Evolutionary conservation across 352 stramenopile species (phyloP).

Genomic region (Phytophthora citricola): DNA sequence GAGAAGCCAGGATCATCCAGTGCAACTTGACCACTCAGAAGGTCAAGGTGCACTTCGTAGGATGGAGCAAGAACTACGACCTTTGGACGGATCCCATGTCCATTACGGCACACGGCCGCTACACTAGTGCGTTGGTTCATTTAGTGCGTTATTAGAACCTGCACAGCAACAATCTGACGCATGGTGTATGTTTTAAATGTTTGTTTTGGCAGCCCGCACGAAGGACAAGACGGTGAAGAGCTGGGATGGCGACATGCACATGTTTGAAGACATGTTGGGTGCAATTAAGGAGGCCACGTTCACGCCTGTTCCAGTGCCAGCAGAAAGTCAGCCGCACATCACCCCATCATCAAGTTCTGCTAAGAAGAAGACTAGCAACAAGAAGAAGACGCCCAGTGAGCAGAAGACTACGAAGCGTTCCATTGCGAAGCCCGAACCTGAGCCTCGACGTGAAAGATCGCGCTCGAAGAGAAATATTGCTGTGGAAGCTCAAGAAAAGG

Average conservation of each 20-base stretch:
- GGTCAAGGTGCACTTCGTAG: conserved; percentile 79
- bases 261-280: conserved; percentile 61
- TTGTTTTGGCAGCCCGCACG: conserved; percentile 23
- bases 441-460: conserved; percentile 16
- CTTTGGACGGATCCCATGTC: conserved; percentile 81
- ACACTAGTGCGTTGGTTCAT: conserved; percentile 48
- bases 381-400: conserved; percentile 14
- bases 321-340: not conserved
- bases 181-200: conserved; percentile 5
- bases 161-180: conserved; percentile 2
- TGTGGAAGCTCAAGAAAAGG: conserved; percentile 16
- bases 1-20: conserved; percentile 70
- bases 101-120: conserved; percentile 62
- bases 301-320: conserved; percentile 20
- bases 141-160: not conserved
- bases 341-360: not conserved
- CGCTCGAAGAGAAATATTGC: conserved; percentile 21
- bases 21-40: conserved; percentile 66
- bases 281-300: conserved; percentile 30
- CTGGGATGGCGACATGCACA: conserved; percentile 63
- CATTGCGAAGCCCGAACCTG: not conserved
- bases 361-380: conserved; percentile 13
- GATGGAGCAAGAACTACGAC: conserved; percentile 68
- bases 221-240: conserved; percentile 39
- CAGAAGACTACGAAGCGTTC: not conserved